These are phyloP conservation scores for Acer saccharum DNA, from an alignment of 345 rosid species.

Conservation along the genomic window DNA sequence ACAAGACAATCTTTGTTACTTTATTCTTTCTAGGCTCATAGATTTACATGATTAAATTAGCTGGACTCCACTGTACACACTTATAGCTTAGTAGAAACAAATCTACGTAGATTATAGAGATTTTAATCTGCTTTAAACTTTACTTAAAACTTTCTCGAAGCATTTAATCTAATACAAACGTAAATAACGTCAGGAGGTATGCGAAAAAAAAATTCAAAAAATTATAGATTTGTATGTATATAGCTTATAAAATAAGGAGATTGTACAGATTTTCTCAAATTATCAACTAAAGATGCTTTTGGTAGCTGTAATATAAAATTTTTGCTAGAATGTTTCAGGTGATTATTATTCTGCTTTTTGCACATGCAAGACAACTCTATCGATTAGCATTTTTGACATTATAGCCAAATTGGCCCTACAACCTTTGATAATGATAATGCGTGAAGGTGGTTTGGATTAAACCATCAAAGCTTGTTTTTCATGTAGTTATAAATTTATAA, in stretches of 20 bases:
- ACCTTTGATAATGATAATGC: background rate
- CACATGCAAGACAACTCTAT: background rate
- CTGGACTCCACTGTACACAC: background rate
- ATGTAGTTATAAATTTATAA: too few relatives aligned
- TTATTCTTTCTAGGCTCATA: too few relatives aligned
- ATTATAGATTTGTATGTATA: background rate
- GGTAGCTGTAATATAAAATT: background rate
- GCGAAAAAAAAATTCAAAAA: background rate
- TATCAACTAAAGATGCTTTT: background rate
- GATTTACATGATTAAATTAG: background rate
- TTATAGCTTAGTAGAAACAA: background rate
- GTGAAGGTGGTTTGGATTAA: constrained; percentile 6
- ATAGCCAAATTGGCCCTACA: background rate
- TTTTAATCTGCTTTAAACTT: too few relatives aligned
- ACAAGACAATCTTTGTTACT: constrained; percentile 2
- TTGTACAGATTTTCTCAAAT: background rate
- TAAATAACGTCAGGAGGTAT: background rate
- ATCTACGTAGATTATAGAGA: background rate
- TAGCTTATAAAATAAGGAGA: background rate
- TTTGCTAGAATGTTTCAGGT: background rate
- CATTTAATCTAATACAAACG: background rate
- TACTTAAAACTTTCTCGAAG: background rate
- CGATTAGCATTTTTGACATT: background rate
- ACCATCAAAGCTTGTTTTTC: constrained; percentile 10
- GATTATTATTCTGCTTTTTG: background rate